phyloP scores from a whole-genome alignment of 768 basidiomycete species.

The Boletus patriciae region DNA sequence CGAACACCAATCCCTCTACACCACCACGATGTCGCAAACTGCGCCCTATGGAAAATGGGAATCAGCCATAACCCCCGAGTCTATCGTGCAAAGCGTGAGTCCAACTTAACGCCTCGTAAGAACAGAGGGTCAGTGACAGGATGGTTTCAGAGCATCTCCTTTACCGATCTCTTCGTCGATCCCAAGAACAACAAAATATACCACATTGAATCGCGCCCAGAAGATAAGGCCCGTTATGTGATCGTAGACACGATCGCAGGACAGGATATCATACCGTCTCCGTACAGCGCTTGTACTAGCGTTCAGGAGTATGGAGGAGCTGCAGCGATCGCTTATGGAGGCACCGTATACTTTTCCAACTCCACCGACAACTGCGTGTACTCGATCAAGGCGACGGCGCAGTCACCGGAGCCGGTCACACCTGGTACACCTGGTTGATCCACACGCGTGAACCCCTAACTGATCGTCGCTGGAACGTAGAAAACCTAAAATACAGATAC shows the following conservation, averaged over 20 bases:
- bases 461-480: conserved; percentile 9
- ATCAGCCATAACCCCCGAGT: conserved; percentile 54
- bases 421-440: conserved; percentile 47
- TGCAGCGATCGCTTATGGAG: conserved; percentile 51
- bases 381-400: conserved; percentile 25
- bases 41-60: conserved; percentile 66
- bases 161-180: conserved; percentile 55
- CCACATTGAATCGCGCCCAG: conserved; percentile 60
- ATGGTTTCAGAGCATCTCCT: conserved; percentile 26
- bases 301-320: conserved; percentile 78
- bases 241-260: conserved; percentile 50
- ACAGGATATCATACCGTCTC: conserved; percentile 52
- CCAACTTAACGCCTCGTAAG: conserved; percentile 1
- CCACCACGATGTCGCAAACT: conserved; percentile 14
- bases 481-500: conserved; percentile 47
- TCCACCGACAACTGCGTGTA: conserved; percentile 55
- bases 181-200: conserved; percentile 45
- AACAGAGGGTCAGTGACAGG: neutral
- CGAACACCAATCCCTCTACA: neutral
- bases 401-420: conserved; percentile 48
- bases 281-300: conserved; percentile 55
- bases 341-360: conserved; percentile 60
- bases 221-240: conserved; percentile 53
- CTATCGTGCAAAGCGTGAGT: conserved; percentile 47
- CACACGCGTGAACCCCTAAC: neutral